Conservation (phyloP, 306 rosid species). For the Glycine latifolia region DNA sequence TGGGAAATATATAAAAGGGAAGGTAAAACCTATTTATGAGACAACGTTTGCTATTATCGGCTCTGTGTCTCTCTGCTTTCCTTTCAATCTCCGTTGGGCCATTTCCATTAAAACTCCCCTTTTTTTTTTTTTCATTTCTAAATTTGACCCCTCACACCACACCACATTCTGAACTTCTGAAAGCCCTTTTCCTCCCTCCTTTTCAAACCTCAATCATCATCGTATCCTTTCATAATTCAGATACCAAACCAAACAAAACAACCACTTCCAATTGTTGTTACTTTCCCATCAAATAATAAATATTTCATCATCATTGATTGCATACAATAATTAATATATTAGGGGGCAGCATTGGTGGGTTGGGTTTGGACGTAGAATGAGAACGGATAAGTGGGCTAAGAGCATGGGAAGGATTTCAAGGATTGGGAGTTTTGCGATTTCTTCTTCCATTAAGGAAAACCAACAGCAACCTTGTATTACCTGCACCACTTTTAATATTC, state of each 20-base stretch:
- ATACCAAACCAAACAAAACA: not conserved
- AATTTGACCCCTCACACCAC: constrained; percentile 1
- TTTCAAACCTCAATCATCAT: not conserved
- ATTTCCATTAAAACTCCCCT: too few species aligned
- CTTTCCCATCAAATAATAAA: not conserved
- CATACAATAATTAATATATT: not conserved
- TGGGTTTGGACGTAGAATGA: constrained; percentile 56
- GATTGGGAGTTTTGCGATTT: constrained; percentile 80
- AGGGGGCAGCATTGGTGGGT: constrained; percentile 26
- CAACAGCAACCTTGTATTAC: constrained; percentile 81
- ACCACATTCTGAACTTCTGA: too few species aligned
- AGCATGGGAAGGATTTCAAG: constrained; percentile 79
- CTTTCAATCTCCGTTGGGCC: not conserved
- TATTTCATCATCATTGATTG: not conserved
- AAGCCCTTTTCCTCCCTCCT: not conserved
- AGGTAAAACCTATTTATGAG: constrained; percentile 22
- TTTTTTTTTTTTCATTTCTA: not conserved
- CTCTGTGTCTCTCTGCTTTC: not conserved
- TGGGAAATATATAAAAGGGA: not conserved
- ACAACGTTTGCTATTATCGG: constrained; percentile 35
- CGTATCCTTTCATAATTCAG: not conserved
- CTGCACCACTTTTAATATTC: constrained; percentile 95
- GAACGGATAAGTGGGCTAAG: constrained; percentile 57
- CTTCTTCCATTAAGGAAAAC: constrained; percentile 75
- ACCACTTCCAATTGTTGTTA: not conserved